phyloP scores from a whole-genome alignment of 345 rosid genomes.

The Gynandropsis gynandra region DNA sequence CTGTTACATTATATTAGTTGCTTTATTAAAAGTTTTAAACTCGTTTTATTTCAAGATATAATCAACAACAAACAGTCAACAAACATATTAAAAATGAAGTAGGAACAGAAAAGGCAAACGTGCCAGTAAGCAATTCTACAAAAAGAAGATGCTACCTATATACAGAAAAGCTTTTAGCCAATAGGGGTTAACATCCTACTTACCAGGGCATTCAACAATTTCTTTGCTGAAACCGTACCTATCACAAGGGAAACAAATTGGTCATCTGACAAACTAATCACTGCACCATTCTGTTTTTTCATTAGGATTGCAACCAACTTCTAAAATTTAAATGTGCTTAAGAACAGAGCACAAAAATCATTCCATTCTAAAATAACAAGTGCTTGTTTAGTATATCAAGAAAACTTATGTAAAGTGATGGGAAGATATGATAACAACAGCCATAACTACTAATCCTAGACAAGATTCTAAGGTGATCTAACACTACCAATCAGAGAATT shows the following conservation, averaged over 20 bases:
- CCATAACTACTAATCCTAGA: no score
- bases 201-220: slow-evolving; percentile 88
- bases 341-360: neutral
- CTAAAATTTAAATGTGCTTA: neutral
- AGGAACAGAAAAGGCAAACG: neutral
- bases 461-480: neutral
- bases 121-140: neutral
- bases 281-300: neutral
- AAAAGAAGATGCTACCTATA: slow-evolving; percentile 4
- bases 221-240: slow-evolving; percentile 95
- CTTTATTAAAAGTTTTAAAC: neutral
- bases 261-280: slow-evolving; percentile 3
- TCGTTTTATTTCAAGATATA: neutral
- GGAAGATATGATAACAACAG: neutral
- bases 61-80: neutral
- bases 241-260: slow-evolving; percentile 24
- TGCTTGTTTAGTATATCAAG: slow-evolving; percentile 1
- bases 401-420: neutral
- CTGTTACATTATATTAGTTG: neutral
- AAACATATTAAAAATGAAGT: slow-evolving; percentile 8
- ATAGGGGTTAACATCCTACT: slow-evolving; percentile 9
- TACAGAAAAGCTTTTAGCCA: neutral
- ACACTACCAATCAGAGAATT: slow-evolving; percentile 14
- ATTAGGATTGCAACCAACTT: neutral
- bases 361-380: neutral